Evolutionary conservation across 805 yeast species (phyloP), one percentile per base, ranked within the genome.

Genomic region (Nakazawaea anatomiae): DNA sequence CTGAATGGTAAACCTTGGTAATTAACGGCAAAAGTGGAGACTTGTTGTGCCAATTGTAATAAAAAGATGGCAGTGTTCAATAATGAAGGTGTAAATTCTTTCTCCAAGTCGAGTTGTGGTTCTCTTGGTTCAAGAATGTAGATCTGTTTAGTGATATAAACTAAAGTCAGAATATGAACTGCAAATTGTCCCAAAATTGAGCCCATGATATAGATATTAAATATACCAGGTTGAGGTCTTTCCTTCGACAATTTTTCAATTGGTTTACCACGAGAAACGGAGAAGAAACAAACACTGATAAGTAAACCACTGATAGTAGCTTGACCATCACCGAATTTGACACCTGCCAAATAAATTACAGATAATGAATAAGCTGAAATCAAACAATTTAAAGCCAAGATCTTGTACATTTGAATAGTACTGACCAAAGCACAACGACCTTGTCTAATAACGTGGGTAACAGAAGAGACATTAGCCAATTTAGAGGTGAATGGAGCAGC

Each of bases 401-500:
- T 94, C 74, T 94, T 94, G 79, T 94, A 94, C 99, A 94, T 94
- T 73, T 94, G 99, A 65, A 94, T 91, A 7, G 99, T 94, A 14
- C 97, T 89, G 43, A 94, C 97, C 58, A 94, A 76, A 6, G 99
- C 96, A 75, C 96, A 89, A 71, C 99, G 89, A 57, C 99, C 99
- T 75, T 94, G 97, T 71, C 99, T 90, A 58, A 94, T 81, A 57
- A 94, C 87, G 64, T 90, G 85, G 48, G 96, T 87, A 51, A 94
- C 97, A 51, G 99, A 85, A 50, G 91, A 80, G 34, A 94, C 99
- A 62, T 86, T 87, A 29, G 96, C 82, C 57, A 94, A 79, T 66
- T 94, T 94, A 28, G 98, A 91, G 18, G 99, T 94, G 68, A 94
- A 89, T 44, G 99, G 99, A 35, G 99, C 99, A 50, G 99, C 99